Percentiles rank a stretch among this genome's conserved stretches.
Evolutionary conservation across 1,284 basidiomycete genomes (phyloP).

Genomic region (Sphagnurus paluster): DNA sequence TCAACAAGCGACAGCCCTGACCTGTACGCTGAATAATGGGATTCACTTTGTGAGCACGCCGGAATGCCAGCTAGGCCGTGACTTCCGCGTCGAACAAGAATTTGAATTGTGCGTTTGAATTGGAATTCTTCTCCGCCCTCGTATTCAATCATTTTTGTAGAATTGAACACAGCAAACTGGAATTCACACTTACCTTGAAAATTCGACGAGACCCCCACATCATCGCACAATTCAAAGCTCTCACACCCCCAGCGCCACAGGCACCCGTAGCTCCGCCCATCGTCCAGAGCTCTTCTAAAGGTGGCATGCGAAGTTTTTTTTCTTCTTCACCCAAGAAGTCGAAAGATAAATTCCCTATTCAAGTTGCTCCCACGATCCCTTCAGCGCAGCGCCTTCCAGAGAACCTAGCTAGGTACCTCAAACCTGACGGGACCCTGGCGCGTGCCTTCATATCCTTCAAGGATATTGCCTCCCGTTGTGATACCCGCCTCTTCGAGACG

Average conservation of each 20-base stretch:
- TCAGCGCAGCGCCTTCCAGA: constrained; percentile 47
- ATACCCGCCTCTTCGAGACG: constrained; percentile 81
- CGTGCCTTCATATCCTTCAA: constrained; percentile 85
- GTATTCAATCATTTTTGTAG: constrained; percentile 35
- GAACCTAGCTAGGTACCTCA: constrained; percentile 82
- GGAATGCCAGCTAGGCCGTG: constrained; percentile 62
- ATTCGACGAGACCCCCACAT: constrained; percentile 84
- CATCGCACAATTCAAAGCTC: constrained; percentile 67
- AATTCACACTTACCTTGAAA: constrained; percentile 87
- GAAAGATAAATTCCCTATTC: constrained; percentile 44
- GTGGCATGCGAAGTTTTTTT: constrained; percentile 77
- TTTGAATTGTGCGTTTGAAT: constrained; percentile 79
- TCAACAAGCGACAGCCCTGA: constrained; percentile 68
- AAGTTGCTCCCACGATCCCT: constrained; percentile 37
- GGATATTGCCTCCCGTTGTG: constrained; percentile 79
- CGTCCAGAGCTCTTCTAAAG: constrained; percentile 46
- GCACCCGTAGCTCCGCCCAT: constrained; percentile 38
- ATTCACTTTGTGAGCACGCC: constrained; percentile 96
- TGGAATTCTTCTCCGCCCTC: background rate
- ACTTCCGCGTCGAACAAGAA: constrained; percentile 84
- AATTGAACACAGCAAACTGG: constrained; percentile 86
- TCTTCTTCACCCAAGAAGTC: constrained; percentile 75
- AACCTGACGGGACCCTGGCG: constrained; percentile 77
- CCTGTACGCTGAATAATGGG: constrained; percentile 94
- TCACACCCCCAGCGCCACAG: constrained; percentile 43